phyloP scores from a whole-genome alignment of 306 rosid species.

The Acacia crassicarpa region DNA sequence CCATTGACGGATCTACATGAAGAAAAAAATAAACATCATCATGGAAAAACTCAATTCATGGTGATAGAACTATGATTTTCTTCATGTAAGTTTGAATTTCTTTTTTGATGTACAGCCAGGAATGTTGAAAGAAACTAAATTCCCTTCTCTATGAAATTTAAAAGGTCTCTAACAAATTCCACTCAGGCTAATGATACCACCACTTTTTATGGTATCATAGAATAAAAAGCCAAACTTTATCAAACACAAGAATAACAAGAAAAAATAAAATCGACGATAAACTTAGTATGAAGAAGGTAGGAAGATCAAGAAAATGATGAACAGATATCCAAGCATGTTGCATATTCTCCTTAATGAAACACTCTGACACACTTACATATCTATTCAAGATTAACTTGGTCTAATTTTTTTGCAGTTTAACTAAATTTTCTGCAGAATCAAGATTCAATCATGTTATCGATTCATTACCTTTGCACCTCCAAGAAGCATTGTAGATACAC shows the following conservation, averaged over 20 bases:
- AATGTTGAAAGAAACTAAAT: neutral
- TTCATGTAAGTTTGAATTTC: neutral
- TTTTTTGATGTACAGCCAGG: neutral
- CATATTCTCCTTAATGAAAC: neutral
- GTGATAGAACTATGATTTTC: neutral
- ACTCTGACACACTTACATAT: neutral
- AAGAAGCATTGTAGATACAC: constrained; percentile 79
- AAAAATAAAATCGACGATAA: neutral
- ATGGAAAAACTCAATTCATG: neutral
- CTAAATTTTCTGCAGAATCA: neutral
- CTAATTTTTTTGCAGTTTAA: neutral
- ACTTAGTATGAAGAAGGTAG: constrained; percentile 18
- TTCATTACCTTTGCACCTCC: constrained; percentile 67
- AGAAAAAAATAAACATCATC: constrained; percentile 25
- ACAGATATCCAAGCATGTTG: neutral
- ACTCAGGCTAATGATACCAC: neutral
- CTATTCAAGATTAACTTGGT: neutral
- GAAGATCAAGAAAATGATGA: neutral
- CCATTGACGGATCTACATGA: constrained; percentile 65
- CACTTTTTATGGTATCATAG: neutral
- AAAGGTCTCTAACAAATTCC: neutral
- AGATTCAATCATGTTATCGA: neutral
- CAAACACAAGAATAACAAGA: neutral
- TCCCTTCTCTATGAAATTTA: neutral
- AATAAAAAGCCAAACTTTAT: neutral